Conservation (phyloP, 164 flowering plant species). For the Berberis thunbergii region DNA sequence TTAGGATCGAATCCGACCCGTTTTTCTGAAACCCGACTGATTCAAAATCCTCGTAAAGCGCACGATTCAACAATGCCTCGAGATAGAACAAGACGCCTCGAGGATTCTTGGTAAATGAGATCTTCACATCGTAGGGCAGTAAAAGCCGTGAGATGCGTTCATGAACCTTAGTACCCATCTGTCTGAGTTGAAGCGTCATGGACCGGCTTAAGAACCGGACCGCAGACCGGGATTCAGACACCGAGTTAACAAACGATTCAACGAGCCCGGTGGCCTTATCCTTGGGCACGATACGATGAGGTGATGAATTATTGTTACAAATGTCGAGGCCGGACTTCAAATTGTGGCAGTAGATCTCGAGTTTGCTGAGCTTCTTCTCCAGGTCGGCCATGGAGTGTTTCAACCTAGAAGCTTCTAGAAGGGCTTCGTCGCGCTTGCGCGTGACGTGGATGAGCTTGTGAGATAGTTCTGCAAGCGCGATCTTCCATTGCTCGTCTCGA, state of each 20-base stretch:
- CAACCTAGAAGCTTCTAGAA: slow-evolving; percentile 64
- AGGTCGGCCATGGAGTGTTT: slow-evolving; percentile 77
- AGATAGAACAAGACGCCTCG: slow-evolving; percentile 35
- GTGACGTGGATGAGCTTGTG: slow-evolving; percentile 71
- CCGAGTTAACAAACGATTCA: slow-evolving; percentile 50
- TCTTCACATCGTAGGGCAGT: slow-evolving; percentile 55
- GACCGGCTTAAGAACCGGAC: slow-evolving; percentile 51
- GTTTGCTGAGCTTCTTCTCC: slow-evolving; percentile 80
- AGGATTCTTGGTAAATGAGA: slow-evolving; percentile 39
- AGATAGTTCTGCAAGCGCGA: slow-evolving; percentile 60
- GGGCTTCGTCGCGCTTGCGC: slow-evolving; percentile 69
- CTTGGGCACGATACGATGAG: slow-evolving; percentile 4
- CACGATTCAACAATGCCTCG: slow-evolving; percentile 62
- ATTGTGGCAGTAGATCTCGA: slow-evolving; percentile 62
- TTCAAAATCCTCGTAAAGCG: slow-evolving; percentile 84
- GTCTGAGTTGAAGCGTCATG: slow-evolving; percentile 50
- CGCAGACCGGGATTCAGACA: slow-evolving; percentile 53
- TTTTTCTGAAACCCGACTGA: slow-evolving; percentile 47
- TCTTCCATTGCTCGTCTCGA: slow-evolving; percentile 72
- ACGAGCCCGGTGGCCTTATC: slow-evolving; percentile 21
- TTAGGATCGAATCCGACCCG: slow-evolving; percentile 31
- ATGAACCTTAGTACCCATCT: slow-evolving; percentile 40
- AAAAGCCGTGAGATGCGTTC: slow-evolving; percentile 50
- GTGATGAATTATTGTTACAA: slow-evolving; percentile 24
- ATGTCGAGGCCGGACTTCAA: slow-evolving; percentile 68